Conservation (phyloP, 2,329 filamentous ascomycete species). For the Penicillium olsonii region DNA sequence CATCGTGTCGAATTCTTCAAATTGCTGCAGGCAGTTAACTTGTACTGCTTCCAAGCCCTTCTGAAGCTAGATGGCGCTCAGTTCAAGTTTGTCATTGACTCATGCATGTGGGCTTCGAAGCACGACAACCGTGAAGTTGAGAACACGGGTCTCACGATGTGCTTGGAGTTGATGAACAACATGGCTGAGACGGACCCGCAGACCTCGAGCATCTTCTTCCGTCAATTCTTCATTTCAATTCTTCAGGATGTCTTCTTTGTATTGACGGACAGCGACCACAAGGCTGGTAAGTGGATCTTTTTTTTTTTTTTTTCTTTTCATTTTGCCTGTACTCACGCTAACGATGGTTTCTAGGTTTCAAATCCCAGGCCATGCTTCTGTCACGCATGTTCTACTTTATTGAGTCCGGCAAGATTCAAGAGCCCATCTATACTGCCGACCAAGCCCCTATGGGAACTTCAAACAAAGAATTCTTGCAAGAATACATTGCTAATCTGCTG, state of each 20-base stretch:
- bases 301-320: too few relatives aligned
- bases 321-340: not conserved
- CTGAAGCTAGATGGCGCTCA: constrained; percentile 92
- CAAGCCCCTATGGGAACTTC: constrained; percentile 80
- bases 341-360: constrained; percentile 65
- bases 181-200: constrained; percentile 87
- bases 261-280: constrained; percentile 95
- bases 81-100: constrained; percentile 99
- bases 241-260: constrained; percentile 98
- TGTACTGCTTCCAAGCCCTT: constrained; percentile 93
- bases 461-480: constrained; percentile 87
- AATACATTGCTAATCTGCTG: constrained; percentile 81
- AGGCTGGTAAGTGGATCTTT: constrained; percentile 66
- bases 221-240: constrained; percentile 93
- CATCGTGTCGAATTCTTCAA: constrained; percentile 99
- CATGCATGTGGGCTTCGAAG: constrained; percentile 99
- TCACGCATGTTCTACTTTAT: constrained; percentile 97
- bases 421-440: constrained; percentile 83
- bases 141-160: constrained; percentile 95
- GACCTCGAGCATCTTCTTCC: constrained; percentile 94
- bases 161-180: constrained; percentile 93
- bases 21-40: constrained; percentile 89
- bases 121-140: constrained; percentile 99
- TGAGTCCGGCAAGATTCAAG: constrained; percentile 84
- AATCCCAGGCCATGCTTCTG: constrained; percentile 91